Percentiles rank a stretch among this genome's conserved stretches.
These are phyloP conservation scores for Sporisorium sorghi DNA, from an alignment of 1,284 basidiomycete species.

Conservation along the genomic window DNA sequence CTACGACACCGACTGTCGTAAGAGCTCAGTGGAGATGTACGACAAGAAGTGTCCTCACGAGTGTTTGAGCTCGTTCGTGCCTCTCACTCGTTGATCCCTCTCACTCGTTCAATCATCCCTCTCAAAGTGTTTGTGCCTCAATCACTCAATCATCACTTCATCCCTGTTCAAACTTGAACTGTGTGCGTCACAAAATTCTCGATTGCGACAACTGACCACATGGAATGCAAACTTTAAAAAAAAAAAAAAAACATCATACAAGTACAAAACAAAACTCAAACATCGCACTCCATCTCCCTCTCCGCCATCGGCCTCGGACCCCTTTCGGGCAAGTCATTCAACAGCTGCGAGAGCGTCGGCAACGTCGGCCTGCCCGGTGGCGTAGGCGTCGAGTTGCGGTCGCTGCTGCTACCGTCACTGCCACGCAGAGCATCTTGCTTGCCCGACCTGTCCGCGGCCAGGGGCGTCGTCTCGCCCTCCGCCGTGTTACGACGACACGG, in stretches of 20 bases:
- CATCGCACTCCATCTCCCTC: conserved; percentile 48
- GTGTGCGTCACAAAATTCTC: neutral
- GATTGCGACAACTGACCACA: neutral
- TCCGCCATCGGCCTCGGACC: conserved; percentile 21
- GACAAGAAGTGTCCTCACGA: no score
- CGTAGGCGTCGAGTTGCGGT: conserved; percentile 39
- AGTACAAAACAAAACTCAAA: conserved; percentile 13
- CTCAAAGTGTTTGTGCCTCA: no score
- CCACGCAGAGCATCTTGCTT: neutral
- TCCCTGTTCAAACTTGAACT: no score
- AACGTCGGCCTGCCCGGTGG: conserved; percentile 43
- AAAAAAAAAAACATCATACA: neutral
- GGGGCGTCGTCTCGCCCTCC: conserved; percentile 43
- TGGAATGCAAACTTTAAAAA: neutral
- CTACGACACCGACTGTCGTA: no score
- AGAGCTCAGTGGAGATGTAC: no score
- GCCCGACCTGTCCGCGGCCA: neutral
- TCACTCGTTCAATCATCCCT: no score
- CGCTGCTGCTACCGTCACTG: conserved; percentile 20
- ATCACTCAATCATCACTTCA: no score
- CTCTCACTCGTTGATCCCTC: no score
- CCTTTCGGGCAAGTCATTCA: conserved; percentile 39
- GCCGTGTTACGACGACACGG: neutral
- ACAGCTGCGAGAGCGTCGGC: conserved; percentile 52
- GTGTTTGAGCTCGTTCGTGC: no score